Evolutionary conservation across 1,139 yeast genomes (phyloP).

Genomic region (Pichia inconspicua): DNA sequence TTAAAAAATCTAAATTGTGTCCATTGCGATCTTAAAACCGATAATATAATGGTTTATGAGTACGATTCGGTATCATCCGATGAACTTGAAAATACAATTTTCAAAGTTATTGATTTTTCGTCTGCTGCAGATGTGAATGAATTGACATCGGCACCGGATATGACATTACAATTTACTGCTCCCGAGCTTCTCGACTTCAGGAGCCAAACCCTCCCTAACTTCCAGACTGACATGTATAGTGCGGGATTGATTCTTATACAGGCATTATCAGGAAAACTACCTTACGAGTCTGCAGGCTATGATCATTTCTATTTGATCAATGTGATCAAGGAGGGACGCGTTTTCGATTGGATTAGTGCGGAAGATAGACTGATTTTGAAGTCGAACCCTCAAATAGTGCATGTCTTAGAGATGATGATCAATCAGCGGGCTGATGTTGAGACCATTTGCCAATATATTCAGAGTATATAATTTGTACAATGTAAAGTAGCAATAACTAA

Average conservation of each 20-base stretch:
- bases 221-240: slow-evolving; percentile 27
- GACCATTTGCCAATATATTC: neutral
- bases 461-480: neutral
- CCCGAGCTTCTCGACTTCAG: slow-evolving; percentile 28
- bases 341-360: slow-evolving; percentile 21
- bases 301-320: slow-evolving; percentile 23
- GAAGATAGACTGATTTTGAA: slow-evolving; percentile 18
- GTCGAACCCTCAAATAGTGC: neutral
- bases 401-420: neutral
- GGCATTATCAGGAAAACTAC: slow-evolving; percentile 30
- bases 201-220: slow-evolving; percentile 19
- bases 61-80: slow-evolving; percentile 3
- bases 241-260: slow-evolving; percentile 29
- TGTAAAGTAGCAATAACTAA: neutral
- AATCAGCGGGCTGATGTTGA: slow-evolving; percentile 1
- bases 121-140: slow-evolving; percentile 23
- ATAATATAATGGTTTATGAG: slow-evolving; percentile 27
- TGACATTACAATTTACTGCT: slow-evolving; percentile 31
- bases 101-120: slow-evolving; percentile 33
- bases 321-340: slow-evolving; percentile 22
- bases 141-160: slow-evolving; percentile 24
- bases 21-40: slow-evolving; percentile 33
- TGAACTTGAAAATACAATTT: slow-evolving; percentile 8
- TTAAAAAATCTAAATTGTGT: slow-evolving; percentile 24
- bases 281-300: slow-evolving; percentile 24